phyloP scores from a whole-genome alignment of 495 filamentous ascomycete species.

The Copromyces sp. region DNA sequence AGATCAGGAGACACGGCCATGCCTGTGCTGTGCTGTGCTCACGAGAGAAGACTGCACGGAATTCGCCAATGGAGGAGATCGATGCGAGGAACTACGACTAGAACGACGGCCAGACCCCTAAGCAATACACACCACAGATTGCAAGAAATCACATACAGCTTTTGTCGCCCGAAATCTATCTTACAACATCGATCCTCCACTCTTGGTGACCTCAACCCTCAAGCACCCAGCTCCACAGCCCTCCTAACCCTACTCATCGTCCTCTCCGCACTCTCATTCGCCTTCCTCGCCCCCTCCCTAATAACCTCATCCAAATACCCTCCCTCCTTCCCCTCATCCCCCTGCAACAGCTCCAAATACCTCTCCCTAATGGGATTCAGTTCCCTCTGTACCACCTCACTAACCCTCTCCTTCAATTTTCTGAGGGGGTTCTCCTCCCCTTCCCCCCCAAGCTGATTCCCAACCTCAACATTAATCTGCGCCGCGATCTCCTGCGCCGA shows the following conservation, averaged over 20 bases:
- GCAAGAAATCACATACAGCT: neutral
- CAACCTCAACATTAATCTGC: constrained; percentile 20
- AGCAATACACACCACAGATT: neutral
- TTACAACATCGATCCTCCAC: neutral
- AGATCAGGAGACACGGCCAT: neutral
- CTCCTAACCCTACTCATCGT: constrained; percentile 57
- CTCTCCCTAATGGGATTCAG: constrained; percentile 51
- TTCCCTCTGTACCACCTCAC: constrained; percentile 41
- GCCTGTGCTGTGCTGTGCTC: neutral
- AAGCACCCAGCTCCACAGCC: constrained; percentile 48
- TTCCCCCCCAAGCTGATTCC: neutral
- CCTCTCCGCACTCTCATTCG: constrained; percentile 49
- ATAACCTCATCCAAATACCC: constrained; percentile 50
- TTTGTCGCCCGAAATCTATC: neutral
- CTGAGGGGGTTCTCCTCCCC: constrained; percentile 38
- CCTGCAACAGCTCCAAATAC: constrained; percentile 43
- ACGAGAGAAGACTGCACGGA: neutral
- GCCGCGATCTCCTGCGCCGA: constrained; percentile 46
- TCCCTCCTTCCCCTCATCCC: constrained; percentile 22
- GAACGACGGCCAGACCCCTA: neutral
- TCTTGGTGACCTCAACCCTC: neutral
- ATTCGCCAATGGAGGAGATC: neutral
- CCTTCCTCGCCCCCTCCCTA: constrained; percentile 48
- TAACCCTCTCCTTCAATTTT: constrained; percentile 59
- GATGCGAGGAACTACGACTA: neutral